phyloP scores from a whole-genome alignment of 2,329 filamentous ascomycete genomes.

The Teratosphaeria pseudoeucalypti region DNA sequence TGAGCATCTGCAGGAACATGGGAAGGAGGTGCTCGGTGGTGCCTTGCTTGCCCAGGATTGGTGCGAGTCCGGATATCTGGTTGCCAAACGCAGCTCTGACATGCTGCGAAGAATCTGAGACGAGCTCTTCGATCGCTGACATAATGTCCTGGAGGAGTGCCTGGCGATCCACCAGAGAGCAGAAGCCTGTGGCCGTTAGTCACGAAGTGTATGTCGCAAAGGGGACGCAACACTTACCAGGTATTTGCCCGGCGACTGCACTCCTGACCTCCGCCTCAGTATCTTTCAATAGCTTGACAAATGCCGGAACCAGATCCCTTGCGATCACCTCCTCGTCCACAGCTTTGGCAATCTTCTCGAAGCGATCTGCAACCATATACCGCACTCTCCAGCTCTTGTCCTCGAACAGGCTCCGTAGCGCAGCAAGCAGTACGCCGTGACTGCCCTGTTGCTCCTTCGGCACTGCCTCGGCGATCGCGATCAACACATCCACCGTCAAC shows the following conservation, averaged over 20 bases:
- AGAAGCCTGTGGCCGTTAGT: conserved; percentile 57
- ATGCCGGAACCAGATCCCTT: conserved; percentile 87
- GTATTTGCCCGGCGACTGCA: conserved; percentile 93
- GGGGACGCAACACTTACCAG: conserved; percentile 41
- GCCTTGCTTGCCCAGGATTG: conserved; percentile 97
- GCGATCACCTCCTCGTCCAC: conserved; percentile 95
- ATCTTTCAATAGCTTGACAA: conserved; percentile 95
- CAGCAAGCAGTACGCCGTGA: conserved; percentile 84
- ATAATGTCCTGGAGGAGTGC: conserved; percentile 92
- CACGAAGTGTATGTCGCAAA: too few species aligned
- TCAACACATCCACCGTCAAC: conserved; percentile 90
- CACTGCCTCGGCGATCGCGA: conserved; percentile 91
- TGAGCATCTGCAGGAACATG: conserved; percentile 99
- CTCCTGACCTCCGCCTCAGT: conserved; percentile 96
- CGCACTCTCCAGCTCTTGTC: conserved; percentile 99
- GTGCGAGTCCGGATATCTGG: conserved; percentile 91
- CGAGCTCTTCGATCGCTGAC: conserved; percentile 89
- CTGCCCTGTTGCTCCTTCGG: conserved; percentile 97
- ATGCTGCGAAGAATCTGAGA: conserved; percentile 92
- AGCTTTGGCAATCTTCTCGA: conserved; percentile 98
- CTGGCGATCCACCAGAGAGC: conserved; percentile 73
- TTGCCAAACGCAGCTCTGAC: conserved; percentile 91
- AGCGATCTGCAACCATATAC: conserved; percentile 98
- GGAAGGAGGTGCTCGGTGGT: conserved; percentile 93
- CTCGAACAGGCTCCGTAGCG: conserved; percentile 85